These are phyloP conservation scores for Pichia exigua DNA, from an alignment of 805 yeast genomes.

Conservation along the genomic window DNA sequence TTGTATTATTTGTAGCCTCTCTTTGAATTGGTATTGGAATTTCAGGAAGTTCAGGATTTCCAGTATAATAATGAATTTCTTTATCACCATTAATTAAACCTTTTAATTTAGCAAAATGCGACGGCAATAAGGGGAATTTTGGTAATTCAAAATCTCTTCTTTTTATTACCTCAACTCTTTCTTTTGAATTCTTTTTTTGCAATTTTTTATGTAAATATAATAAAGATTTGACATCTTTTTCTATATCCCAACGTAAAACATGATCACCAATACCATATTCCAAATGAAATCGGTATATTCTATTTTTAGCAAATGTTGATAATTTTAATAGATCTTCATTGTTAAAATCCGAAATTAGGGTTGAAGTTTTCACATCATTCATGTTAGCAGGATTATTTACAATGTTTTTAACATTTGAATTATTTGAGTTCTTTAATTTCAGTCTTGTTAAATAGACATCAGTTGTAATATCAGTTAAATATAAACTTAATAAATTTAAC, in stretches of 20 bases:
- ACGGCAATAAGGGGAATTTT: constrained; percentile 27
- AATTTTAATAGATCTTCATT: constrained; percentile 5
- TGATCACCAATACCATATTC: constrained; percentile 87
- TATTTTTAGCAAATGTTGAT: constrained; percentile 24
- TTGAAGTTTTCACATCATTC: neutral
- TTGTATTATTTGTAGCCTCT: neutral
- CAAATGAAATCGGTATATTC: constrained; percentile 56
- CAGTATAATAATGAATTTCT: neutral
- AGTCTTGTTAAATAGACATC: constrained; percentile 18
- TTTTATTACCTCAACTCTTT: constrained; percentile 8
- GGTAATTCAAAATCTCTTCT: constrained; percentile 28
- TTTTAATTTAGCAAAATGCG: constrained; percentile 4
- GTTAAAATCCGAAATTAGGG: neutral
- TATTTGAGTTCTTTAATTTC: neutral
- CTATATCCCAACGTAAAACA: constrained; percentile 71
- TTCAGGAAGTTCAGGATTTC: neutral
- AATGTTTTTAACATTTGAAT: neutral
- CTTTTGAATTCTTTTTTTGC: constrained; percentile 18
- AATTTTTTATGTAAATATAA: constrained; percentile 62
- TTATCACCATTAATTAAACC: constrained; percentile 4
- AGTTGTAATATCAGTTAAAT: constrained; percentile 44
- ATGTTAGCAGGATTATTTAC: neutral
- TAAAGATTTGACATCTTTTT: constrained; percentile 65
- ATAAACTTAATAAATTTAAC: constrained; percentile 62
- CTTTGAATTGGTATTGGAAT: neutral